A percentile compares a stretch with the other conserved stretches of the same genome.
Conservation (phyloP, 345 rosid genomes). For the Balakata baccata region DNA sequence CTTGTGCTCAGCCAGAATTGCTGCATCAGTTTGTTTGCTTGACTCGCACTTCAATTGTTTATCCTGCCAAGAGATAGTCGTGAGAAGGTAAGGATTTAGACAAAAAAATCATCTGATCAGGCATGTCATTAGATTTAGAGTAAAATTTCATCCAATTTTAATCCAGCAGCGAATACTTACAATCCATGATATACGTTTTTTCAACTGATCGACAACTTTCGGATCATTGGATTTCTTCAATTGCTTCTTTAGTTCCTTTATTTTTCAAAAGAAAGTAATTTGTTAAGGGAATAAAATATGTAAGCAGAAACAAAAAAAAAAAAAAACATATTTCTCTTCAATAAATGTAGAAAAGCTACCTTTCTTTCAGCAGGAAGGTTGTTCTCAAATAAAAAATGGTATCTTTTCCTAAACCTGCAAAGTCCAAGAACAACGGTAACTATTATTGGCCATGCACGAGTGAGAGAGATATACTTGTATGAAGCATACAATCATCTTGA, state of each 20-base stretch:
- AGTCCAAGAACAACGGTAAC: constrained; percentile 7
- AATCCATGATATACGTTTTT: constrained; percentile 26
- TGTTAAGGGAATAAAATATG: neutral
- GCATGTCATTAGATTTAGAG: neutral
- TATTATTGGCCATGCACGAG: neutral
- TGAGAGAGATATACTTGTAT: neutral
- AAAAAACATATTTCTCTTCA: neutral
- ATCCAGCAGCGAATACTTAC: constrained; percentile 42
- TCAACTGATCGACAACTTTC: constrained; percentile 32
- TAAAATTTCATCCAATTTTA: neutral
- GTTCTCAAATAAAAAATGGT: constrained; percentile 57
- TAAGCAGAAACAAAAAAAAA: neutral
- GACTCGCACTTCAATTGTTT: constrained; percentile 67
- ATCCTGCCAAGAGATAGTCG: constrained; percentile 47
- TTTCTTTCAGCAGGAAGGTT: constrained; percentile 64
- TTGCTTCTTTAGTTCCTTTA: constrained; percentile 46
- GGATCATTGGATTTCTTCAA: constrained; percentile 42
- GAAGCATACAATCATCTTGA: neutral
- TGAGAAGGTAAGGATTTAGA: neutral
- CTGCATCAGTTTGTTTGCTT: constrained; percentile 49
- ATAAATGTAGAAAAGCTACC: constrained; percentile 29
- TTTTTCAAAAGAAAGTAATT: neutral
- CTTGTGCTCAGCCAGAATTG: constrained; percentile 68
- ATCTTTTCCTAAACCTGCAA: constrained; percentile 74
- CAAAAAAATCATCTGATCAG: neutral